Percentiles rank a stretch among this genome's conserved stretches.
Conservation (phyloP, 768 basidiomycete species). For the Chlorophyllum brunneum region DNA sequence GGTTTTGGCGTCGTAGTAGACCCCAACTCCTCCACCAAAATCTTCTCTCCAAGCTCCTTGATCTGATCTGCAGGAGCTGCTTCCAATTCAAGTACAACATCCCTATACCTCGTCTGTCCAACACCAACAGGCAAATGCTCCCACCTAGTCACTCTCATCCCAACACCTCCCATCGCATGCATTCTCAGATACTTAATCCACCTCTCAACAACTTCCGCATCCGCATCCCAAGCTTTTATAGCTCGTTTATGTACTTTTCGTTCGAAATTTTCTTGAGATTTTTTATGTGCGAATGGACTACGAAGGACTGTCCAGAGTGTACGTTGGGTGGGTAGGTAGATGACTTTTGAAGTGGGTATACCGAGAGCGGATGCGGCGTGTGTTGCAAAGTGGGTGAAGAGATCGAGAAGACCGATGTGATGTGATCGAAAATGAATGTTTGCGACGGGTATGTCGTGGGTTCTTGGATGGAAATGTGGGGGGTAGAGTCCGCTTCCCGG, state of each 20-base stretch:
- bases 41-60: constrained; percentile 25
- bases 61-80: background rate
- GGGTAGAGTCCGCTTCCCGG: constrained; percentile 57
- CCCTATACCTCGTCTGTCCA: constrained; percentile 22
- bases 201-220: constrained; percentile 69
- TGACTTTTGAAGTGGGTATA: constrained; percentile 68
- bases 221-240: constrained; percentile 89
- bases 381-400: constrained; percentile 79
- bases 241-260: constrained; percentile 76
- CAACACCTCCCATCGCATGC: constrained; percentile 82
- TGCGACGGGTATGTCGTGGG: constrained; percentile 74
- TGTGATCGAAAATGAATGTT: constrained; percentile 82
- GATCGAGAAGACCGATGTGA: constrained; percentile 58
- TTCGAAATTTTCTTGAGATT: constrained; percentile 94
- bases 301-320: constrained; percentile 82
- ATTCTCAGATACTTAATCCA: constrained; percentile 78
- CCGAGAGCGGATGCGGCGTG: constrained; percentile 85
- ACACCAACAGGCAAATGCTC: constrained; percentile 57
- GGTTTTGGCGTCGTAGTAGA: background rate
- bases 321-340: constrained; percentile 68
- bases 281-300: constrained; percentile 90
- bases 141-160: constrained; percentile 79
- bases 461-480: constrained; percentile 54
- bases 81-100: background rate
- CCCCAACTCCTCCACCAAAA: constrained; percentile 24